Base-by-base conservation (phyloP, 1,284 basidiomycete species). In the Papiliotrema terrestris region DNA sequence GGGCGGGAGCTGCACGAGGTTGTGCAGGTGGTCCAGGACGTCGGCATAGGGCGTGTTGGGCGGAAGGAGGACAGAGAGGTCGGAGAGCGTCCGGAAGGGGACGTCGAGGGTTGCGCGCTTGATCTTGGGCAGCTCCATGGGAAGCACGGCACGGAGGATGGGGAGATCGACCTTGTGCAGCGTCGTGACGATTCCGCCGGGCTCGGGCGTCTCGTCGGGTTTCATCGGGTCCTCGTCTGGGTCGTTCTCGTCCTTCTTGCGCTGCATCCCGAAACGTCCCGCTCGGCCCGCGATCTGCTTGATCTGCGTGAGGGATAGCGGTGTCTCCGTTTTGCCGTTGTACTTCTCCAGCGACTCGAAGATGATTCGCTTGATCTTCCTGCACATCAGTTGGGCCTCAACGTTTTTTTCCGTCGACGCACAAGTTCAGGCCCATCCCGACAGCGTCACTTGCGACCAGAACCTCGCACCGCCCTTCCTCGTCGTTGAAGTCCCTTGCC, bases 251-350 rank as follows among this genome's bases (percentile, higher is more conserved):
- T 51, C 25, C 36, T 42, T n/a, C 49, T 42, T 35, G 8, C 32
- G 25, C 22, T 42, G 38, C 53, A 89, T 77, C 1, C 92, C 92
- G 73, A 85, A 99, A 1, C 96, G 86, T 3, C 95, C 95, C 0
- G 96, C 96, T 45, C 96, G 84, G 4, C 95, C 95, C 0, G 90
- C 94, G 49, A 98, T 98, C 74, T 98, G 95, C 74, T 98, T 98
- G 75, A 91, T 85, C 69, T 91, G 88, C 0, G 91, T 90, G 2
- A 84, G 76, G 0, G 87, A 84, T 2, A 98, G 80, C 0, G 79
- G 75, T 0, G 80, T 74, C 15, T 82, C 78, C 6, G 74, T 64
- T 26, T 71, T 75, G 13, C 89, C 89, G 62, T 90, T 82, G 63
- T 79, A 91, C 72, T 97, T 97, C 48, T 76, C 67, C n/a, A 91